Conservation (phyloP, 495 filamentous ascomycete genomes). For the Lasiosphaeria hispida region DNA sequence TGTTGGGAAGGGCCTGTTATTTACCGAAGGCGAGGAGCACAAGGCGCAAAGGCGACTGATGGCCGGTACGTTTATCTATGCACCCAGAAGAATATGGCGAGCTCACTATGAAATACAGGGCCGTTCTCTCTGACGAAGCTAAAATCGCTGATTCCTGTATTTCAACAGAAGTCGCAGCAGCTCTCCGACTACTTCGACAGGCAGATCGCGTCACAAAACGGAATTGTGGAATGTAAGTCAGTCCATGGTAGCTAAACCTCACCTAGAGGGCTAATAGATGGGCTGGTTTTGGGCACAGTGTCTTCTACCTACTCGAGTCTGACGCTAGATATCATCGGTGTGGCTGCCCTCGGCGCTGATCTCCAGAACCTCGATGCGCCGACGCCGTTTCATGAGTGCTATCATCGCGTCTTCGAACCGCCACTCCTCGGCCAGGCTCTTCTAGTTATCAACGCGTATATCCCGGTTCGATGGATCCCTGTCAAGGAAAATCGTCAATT, state of each 20-base stretch:
- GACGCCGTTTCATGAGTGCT: constrained; percentile 16
- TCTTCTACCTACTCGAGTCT: constrained; percentile 10
- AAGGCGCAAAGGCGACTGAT: not conserved
- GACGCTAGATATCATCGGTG: constrained; percentile 70
- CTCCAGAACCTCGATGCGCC: constrained; percentile 49
- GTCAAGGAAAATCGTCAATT: constrained; percentile 23
- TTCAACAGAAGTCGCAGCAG: not conserved
- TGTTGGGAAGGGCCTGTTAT: not conserved
- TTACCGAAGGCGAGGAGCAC: constrained; percentile 9
- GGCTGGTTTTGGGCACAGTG: not conserved
- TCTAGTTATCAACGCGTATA: constrained; percentile 18
- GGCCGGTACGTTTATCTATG: not conserved
- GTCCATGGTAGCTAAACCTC: too few species aligned
- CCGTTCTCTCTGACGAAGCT: not conserved
- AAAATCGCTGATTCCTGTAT: not conserved
- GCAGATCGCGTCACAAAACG: not conserved
- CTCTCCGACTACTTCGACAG: not conserved
- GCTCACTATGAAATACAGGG: not conserved
- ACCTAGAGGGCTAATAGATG: too few species aligned
- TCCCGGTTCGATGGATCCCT: constrained; percentile 30
- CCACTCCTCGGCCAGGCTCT: constrained; percentile 25
- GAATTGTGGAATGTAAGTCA: not conserved
- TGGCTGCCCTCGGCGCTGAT: constrained; percentile 63
- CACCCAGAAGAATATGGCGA: not conserved
- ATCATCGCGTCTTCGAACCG: constrained; percentile 25